Evolutionary conservation across 805 yeast species (phyloP).

Genomic region (Zygoascus flipseniorum): DNA sequence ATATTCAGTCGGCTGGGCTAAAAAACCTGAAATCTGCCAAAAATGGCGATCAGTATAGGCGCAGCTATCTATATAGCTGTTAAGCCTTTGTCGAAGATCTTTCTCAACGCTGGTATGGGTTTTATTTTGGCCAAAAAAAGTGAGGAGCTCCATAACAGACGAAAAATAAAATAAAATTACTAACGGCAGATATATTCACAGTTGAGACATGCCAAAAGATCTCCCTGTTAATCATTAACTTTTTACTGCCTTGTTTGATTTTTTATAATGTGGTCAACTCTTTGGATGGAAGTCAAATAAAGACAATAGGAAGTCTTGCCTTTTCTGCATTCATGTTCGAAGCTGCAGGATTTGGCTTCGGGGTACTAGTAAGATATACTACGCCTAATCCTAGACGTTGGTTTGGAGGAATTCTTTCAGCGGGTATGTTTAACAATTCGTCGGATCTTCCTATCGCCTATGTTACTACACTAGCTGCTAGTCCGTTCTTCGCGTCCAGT

Average conservation of each 20-base stretch:
- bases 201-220: constrained; percentile 63
- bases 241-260: constrained; percentile 66
- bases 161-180: neutral
- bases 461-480: constrained; percentile 51
- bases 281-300: constrained; percentile 59
- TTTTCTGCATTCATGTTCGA: constrained; percentile 40
- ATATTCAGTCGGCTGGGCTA: too few relatives aligned
- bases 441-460: constrained; percentile 84
- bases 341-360: constrained; percentile 37
- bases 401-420: constrained; percentile 67
- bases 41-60: constrained; percentile 31
- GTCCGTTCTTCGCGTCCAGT: constrained; percentile 44
- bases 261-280: constrained; percentile 64
- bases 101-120: constrained; percentile 62
- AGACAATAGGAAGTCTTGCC: constrained; percentile 57
- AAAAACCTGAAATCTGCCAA: neutral
- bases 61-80: constrained; percentile 66
- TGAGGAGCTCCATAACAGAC: neutral
- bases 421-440: constrained; percentile 70
- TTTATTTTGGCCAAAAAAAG: constrained; percentile 49
- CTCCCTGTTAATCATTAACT: constrained; percentile 58
- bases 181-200: constrained; percentile 38
- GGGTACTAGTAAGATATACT: constrained; percentile 33
- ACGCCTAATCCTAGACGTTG: constrained; percentile 63
- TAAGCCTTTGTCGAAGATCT: constrained; percentile 81